Conservation (phyloP, 768 basidiomycete species). For the Boletus eberwhitei region DNA sequence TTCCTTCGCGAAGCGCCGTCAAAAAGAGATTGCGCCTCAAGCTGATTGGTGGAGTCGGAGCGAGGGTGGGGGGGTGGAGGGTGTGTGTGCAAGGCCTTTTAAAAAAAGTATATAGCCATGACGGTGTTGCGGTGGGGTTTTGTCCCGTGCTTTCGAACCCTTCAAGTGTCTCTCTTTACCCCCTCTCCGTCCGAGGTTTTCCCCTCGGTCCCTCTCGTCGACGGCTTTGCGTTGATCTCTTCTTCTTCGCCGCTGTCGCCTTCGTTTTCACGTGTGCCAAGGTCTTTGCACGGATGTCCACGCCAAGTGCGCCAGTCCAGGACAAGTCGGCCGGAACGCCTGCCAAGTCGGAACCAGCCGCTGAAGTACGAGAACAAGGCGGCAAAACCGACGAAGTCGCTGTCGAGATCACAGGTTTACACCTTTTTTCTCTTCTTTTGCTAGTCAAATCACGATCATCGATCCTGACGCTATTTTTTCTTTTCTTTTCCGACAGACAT, state of each 20-base stretch:
- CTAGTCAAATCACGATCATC: background rate
- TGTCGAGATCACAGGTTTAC: slow-evolving; percentile 29
- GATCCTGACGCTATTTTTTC: background rate
- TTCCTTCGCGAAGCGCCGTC: slow-evolving; percentile 11
- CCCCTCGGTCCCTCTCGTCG: too few relatives aligned
- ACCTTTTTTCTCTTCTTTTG: too few relatives aligned
- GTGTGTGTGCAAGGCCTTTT: background rate
- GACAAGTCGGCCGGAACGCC: background rate
- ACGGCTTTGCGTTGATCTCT: background rate
- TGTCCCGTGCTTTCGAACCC: background rate
- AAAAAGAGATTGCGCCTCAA: slow-evolving; percentile 13
- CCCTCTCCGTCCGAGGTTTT: background rate
- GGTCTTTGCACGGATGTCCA: slow-evolving; percentile 10
- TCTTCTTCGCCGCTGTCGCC: background rate
- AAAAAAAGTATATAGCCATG: slow-evolving; percentile 16
- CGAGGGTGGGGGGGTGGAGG: slow-evolving; percentile 10
- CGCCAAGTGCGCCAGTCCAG: slow-evolving; percentile 4
- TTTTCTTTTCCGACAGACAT: slow-evolving; percentile 19
- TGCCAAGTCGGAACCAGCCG: background rate
- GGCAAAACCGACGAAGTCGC: slow-evolving; percentile 15
- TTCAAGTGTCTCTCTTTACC: background rate
- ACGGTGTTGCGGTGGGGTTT: background rate
- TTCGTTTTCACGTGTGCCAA: background rate
- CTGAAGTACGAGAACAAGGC: background rate
- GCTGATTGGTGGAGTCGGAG: slow-evolving; percentile 22